phyloP scores from a whole-genome alignment of 179 eudicot species.

The Pouteria campechiana region DNA sequence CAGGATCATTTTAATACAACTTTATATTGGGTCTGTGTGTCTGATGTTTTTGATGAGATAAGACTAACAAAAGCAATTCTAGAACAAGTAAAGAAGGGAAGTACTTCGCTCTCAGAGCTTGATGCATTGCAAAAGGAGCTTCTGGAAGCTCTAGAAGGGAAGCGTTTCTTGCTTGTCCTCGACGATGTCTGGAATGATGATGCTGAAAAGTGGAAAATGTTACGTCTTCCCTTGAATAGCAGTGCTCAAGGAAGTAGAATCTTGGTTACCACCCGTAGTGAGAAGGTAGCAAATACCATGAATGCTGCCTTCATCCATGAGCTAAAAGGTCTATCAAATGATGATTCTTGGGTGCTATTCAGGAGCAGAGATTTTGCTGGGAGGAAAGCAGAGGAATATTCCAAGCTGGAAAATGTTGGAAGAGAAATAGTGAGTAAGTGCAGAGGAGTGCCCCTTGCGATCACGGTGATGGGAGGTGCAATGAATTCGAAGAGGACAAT shows the following conservation, averaged over 20 bases:
- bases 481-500: constrained; percentile 11
- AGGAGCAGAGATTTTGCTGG: constrained; percentile 14
- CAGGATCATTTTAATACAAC: constrained; percentile 1
- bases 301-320: background rate
- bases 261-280: constrained; percentile 22
- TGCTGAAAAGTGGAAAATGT: constrained; percentile 4
- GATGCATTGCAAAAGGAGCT: too few species aligned
- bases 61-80: constrained; percentile 19
- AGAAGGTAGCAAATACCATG: constrained; percentile 11
- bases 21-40: constrained; percentile 22
- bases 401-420: constrained; percentile 8
- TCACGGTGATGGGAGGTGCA: constrained; percentile 12
- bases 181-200: constrained; percentile 23
- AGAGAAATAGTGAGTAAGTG: constrained; percentile 15
- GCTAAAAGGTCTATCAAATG: constrained; percentile 4
- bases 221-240: constrained; percentile 2
- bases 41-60: constrained; percentile 9
- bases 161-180: constrained; percentile 20
- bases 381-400: constrained; percentile 2
- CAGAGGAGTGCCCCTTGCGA: constrained; percentile 23
- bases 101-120: too few species aligned
- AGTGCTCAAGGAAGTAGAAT: constrained; percentile 17
- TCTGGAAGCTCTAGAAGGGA: too few species aligned
- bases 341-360: constrained; percentile 16
- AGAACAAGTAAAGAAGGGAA: constrained; percentile 1